Base-by-base conservation (phyloP, 2,329 filamentous ascomycete species). In the Pseudogymnoascus sp. region DNA sequence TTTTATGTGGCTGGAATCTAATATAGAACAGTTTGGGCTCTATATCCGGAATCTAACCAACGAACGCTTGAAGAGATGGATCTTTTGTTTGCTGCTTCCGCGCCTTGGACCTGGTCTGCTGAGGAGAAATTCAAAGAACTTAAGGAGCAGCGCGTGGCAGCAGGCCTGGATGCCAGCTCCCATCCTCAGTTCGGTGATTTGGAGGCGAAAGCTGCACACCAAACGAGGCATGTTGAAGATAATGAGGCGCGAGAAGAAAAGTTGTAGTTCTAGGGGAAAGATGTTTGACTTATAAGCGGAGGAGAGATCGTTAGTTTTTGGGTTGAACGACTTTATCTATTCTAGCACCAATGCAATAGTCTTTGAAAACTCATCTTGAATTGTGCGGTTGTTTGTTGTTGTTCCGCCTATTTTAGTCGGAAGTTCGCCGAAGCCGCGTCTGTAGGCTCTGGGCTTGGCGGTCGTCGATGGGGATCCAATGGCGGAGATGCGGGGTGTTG, bases 51-150 rank as follows among this genome's bases (percentile, higher is more conserved):
- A 71, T 89, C 85, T 2, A 90, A 87, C 70, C 86, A 89, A 72
- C 82, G 89, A 0, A 91, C 88, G 0, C 77, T 91, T 0, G 89
- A 91, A 70, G 88, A 91, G 70, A 91, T 91, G 78, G 85, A 92
- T 65, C 75, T 91, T 0, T 75, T 91, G 0, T 91, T 92, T 68
- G 86, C 88, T 0, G 81, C 85, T 0, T 78, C 86, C 16, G 86
- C 80, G 0, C 83, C 84, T 3, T 91, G 86, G 85, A 82, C 82
- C 1, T 91, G 89, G 88, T 85, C 89, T 61, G 87, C 86, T 0
- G 87, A 89, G 74, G 80, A 78, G 69, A 85, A 82, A 31, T 89
- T 89, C 74, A 79, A 78, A 4, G 78, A 77, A n/a, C 76, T 89
- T 60, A 87, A 85, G 72, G 82, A 78, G 4, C 83, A 87, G 71